These are phyloP conservation scores for Spathaspora gorwiae DNA, from an alignment of 805 yeast genomes.

Conservation along the genomic window DNA sequence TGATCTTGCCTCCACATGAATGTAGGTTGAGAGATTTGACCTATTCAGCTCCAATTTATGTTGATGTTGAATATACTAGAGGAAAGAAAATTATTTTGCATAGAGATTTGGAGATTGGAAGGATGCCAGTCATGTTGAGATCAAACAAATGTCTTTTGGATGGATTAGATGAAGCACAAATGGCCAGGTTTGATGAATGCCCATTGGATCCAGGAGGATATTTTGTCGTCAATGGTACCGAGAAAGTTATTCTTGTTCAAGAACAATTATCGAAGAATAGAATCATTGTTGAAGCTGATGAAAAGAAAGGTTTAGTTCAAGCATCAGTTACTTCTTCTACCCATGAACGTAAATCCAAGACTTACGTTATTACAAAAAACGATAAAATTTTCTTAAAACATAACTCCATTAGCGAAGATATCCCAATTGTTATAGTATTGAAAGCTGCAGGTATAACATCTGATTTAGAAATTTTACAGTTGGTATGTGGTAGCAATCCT, in stretches of 20 bases:
- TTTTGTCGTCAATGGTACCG: conserved; percentile 96
- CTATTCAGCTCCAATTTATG: conserved; percentile 91
- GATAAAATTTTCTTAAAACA: conserved; percentile 88
- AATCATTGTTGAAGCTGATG: conserved; percentile 97
- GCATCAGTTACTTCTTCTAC: conserved; percentile 98
- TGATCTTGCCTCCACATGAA: conserved; percentile 83
- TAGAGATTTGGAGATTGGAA: conserved; percentile 87
- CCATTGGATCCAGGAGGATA: conserved; percentile 99
- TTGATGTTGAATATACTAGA: conserved; percentile 94
- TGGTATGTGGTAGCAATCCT: conserved; percentile 88
- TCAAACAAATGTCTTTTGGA: conserved; percentile 85
- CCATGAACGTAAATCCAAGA: conserved; percentile 95
- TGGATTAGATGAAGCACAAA: conserved; percentile 70
- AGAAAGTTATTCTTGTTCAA: conserved; percentile 92
- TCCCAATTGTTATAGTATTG: conserved; percentile 87
- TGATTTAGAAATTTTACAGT: conserved; percentile 87
- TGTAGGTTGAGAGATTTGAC: conserved; percentile 92
- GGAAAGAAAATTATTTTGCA: conserved; percentile 90
- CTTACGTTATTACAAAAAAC: conserved; percentile 90
- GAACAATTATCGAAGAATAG: conserved; percentile 96
- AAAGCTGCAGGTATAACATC: conserved; percentile 94
- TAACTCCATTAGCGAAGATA: conserved; percentile 91
- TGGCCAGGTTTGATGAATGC: conserved; percentile 90
- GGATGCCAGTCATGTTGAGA: conserved; percentile 98
- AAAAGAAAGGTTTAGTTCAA: conserved; percentile 88